phyloP scores from a whole-genome alignment of 2,329 filamentous ascomycete species.

The Pseudogymnoascus sp. region DNA sequence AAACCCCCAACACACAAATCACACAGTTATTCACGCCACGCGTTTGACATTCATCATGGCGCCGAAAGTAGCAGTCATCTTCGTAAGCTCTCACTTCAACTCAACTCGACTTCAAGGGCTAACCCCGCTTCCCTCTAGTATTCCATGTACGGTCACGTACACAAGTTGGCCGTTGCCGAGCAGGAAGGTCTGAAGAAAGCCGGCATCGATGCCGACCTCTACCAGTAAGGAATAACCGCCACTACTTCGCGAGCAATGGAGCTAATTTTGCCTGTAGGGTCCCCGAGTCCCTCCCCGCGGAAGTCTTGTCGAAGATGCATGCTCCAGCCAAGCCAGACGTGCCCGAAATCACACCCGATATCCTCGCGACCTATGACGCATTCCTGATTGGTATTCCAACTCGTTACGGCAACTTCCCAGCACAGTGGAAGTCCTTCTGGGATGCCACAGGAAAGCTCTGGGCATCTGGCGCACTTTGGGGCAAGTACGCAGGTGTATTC shows the following conservation, averaged over 20 bases:
- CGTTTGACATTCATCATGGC: conserved; percentile 49
- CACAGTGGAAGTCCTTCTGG: conserved; percentile 89
- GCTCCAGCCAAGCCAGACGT: conserved; percentile 70
- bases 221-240: conserved; percentile 50
- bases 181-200: conserved; percentile 82
- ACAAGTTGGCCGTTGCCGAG: conserved; percentile 77
- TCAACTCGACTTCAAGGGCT: background rate
- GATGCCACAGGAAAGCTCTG: conserved; percentile 80
- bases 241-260: conserved; percentile 14
- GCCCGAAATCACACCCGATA: conserved; percentile 49
- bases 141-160: conserved; percentile 90
- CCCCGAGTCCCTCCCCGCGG: conserved; percentile 74
- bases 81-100: conserved; percentile 46
- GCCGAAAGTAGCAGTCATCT: conserved; percentile 87
- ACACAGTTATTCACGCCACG: background rate
- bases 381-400: conserved; percentile 94
- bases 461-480: conserved; percentile 65
- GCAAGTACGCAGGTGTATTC: conserved; percentile 90
- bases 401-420: conserved; percentile 93
- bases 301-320: conserved; percentile 85
- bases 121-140: conserved; percentile 47
- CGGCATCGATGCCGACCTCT: conserved; percentile 74
- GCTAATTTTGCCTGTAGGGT: conserved; percentile 42
- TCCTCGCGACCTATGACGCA: conserved; percentile 70
- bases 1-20: background rate